phyloP scores from a whole-genome alignment of 2,329 filamentous ascomycete genomes.

The Aspergillus fructus region DNA sequence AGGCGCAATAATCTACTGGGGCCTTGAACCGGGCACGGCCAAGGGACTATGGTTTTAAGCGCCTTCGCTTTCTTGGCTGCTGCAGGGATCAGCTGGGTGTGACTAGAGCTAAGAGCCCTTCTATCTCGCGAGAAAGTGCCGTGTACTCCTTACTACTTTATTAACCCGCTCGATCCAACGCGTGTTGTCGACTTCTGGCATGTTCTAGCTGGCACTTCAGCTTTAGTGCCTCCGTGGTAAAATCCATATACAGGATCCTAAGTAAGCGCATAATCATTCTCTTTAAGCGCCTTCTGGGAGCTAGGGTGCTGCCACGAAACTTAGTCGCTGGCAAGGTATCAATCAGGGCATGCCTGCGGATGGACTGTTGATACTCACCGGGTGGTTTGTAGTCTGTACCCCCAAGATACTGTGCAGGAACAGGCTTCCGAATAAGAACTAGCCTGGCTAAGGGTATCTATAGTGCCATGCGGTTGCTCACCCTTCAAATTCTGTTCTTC shows the following conservation, averaged over 20 bases:
- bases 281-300: no score
- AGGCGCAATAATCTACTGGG: not conserved
- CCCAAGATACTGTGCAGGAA: no score
- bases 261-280: no score
- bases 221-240: not conserved
- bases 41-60: not conserved
- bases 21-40: not conserved
- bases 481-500: no score
- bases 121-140: constrained; percentile 6
- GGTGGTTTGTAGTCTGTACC: no score
- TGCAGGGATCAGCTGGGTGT: constrained; percentile 6
- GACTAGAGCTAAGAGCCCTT: constrained; percentile 6
- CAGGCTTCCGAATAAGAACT: no score
- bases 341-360: no score
- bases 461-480: no score
- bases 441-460: no score
- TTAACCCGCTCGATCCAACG: constrained; percentile 1
- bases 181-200: constrained; percentile 8
- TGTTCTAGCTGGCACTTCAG: constrained; percentile 6
- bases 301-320: no score
- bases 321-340: no score
- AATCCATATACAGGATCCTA: not conserved
- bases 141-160: constrained; percentile 1
- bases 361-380: no score
- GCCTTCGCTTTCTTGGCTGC: constrained; percentile 4